phyloP scores from a whole-genome alignment of 140 eudicot species.

The Anethum foeniculum region DNA sequence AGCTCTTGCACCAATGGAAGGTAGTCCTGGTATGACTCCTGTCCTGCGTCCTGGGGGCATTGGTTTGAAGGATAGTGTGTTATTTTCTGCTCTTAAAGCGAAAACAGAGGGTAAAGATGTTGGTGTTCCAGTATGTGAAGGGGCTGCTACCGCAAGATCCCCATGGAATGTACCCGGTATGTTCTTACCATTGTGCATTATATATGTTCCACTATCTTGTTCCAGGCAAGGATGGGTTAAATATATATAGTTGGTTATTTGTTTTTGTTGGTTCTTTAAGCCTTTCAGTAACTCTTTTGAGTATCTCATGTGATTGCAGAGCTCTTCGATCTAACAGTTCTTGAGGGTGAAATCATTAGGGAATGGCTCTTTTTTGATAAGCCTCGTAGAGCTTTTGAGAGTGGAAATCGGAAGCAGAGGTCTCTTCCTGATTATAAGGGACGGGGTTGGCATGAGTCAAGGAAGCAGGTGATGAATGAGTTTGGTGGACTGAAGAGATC shows the following conservation, averaged over 20 bases:
- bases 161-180: conserved; percentile 98
- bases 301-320: conserved; percentile 35
- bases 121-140: conserved; percentile 94
- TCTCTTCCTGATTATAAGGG: conserved; percentile 90
- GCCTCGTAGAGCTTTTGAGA: conserved; percentile 91
- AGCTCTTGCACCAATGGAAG: conserved; percentile 75
- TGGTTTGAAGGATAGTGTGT: conserved; percentile 78
- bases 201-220: background rate
- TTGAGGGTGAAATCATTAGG: conserved; percentile 83
- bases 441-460: conserved; percentile 97
- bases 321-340: conserved; percentile 65
- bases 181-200: conserved; percentile 9
- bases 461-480: conserved; percentile 80
- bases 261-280: background rate
- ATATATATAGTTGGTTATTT: background rate
- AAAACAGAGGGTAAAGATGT: conserved; percentile 78
- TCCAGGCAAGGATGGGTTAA: background rate
- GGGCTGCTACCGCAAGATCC: conserved; percentile 93
- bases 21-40: conserved; percentile 69
- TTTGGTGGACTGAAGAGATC: conserved; percentile 81
- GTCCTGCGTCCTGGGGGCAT: conserved; percentile 87
- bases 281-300: conserved; percentile 3
- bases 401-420: conserved; percentile 89
- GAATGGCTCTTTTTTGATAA: conserved; percentile 95
- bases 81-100: conserved; percentile 77